A percentile compares a stretch with the other conserved stretches of the same genome.
These are phyloP conservation scores for Gastrolobium villosum DNA, from an alignment of 306 rosid genomes.

Conservation along the genomic window DNA sequence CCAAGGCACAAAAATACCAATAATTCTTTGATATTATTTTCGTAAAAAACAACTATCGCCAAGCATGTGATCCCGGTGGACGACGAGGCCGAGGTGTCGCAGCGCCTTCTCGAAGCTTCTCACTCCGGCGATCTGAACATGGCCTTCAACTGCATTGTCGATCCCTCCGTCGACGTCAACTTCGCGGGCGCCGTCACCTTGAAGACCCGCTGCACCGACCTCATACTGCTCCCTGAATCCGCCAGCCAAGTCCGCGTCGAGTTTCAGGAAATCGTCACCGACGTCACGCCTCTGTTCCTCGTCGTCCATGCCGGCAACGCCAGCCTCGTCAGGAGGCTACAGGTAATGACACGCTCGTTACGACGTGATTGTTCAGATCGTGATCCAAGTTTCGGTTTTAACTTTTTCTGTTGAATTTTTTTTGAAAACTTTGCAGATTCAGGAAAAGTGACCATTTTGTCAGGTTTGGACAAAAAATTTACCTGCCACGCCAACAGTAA, in stretches of 20 bases:
- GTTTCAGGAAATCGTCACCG: slow-evolving; percentile 79
- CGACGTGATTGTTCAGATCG: slow-evolving; percentile 43
- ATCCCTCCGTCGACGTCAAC: slow-evolving; percentile 90
- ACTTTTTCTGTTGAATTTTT: slow-evolving; percentile 45
- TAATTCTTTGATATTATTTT: no score
- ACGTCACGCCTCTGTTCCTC: slow-evolving; percentile 86
- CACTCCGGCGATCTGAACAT: slow-evolving; percentile 79
- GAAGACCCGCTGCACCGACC: slow-evolving; percentile 64
- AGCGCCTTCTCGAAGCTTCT: slow-evolving; percentile 85
- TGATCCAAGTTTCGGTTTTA: slow-evolving; percentile 42
- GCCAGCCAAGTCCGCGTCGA: slow-evolving; percentile 67
- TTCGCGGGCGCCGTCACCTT: slow-evolving; percentile 76
- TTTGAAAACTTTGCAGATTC: neutral
- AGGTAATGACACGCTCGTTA: slow-evolving; percentile 58
- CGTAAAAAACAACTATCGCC: no score
- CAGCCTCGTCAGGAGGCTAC: slow-evolving; percentile 69
- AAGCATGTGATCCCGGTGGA: slow-evolving; percentile 88
- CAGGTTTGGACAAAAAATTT: no score
- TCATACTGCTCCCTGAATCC: slow-evolving; percentile 65
- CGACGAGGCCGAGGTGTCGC: slow-evolving; percentile 80
- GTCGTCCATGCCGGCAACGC: slow-evolving; percentile 83
- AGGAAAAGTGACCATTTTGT: neutral
- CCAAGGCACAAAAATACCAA: no score
- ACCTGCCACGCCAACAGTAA: no score
- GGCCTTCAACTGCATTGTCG: slow-evolving; percentile 65